Conservation (phyloP, 495 filamentous ascomycete genomes). For the Tuber magnatum region DNA sequence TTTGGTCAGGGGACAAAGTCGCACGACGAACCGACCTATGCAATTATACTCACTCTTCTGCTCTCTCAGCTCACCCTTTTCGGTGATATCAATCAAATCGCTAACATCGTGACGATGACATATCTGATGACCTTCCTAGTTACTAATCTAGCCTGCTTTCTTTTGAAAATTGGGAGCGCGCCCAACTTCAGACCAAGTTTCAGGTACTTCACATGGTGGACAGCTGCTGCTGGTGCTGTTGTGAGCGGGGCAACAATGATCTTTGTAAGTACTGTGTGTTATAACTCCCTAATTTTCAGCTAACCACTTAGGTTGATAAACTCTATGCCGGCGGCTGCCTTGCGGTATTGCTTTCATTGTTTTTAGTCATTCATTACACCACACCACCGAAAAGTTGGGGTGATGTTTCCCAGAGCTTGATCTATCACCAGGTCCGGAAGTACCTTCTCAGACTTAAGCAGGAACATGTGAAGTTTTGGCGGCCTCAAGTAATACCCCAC, state of each 20-base stretch:
- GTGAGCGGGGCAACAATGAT: slow-evolving; percentile 76
- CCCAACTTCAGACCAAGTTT: slow-evolving; percentile 86
- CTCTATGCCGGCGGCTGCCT: slow-evolving; percentile 71
- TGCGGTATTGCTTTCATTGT: slow-evolving; percentile 63
- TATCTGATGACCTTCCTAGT: slow-evolving; percentile 72
- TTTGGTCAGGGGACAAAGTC: slow-evolving; percentile 70
- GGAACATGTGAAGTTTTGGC: slow-evolving; percentile 90
- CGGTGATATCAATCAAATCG: slow-evolving; percentile 79
- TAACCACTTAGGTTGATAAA: slow-evolving; percentile 54
- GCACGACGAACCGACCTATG: slow-evolving; percentile 67
- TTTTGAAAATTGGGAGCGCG: slow-evolving; percentile 85
- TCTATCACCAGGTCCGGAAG: slow-evolving; percentile 87
- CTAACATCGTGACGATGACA: slow-evolving; percentile 80
- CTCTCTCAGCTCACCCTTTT: slow-evolving; percentile 75
- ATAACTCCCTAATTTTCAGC: neutral
- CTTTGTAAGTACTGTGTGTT: slow-evolving; percentile 48
- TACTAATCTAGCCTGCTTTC: slow-evolving; percentile 78
- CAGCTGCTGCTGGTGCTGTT: slow-evolving; percentile 64
- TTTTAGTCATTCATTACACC: slow-evolving; percentile 76
- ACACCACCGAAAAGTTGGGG: slow-evolving; percentile 84
- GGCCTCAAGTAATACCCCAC: slow-evolving; percentile 51
- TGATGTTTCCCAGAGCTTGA: slow-evolving; percentile 80
- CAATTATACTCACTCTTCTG: slow-evolving; percentile 68
- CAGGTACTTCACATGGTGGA: slow-evolving; percentile 74
- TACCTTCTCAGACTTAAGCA: slow-evolving; percentile 74